Evolutionary conservation across 306 rosid species (phyloP), one percentile per base, ranked within the genome.

Genomic region (Parietaria judaica): DNA sequence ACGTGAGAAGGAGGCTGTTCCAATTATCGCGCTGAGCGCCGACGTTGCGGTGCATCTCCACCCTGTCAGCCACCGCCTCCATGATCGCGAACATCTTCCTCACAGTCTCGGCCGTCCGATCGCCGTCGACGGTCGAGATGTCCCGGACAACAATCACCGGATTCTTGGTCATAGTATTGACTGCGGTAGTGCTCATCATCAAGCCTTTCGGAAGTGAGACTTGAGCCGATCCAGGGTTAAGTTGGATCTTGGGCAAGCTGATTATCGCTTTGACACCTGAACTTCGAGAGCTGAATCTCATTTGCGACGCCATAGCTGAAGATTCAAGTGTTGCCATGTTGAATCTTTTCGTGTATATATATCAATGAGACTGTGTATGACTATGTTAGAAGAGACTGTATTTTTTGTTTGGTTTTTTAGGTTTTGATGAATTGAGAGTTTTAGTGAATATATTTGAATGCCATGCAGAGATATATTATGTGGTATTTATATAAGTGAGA

Each of bases 21-120:
- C 97, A 90, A 41, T 83, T 84, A 67, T 90, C 94, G 3, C 95
- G 90, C 48, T 90, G 97, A 16, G 57, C 76, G 9, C 88, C 90
- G 1, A 90, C 49, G 54, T 83, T 84, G 11, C 66, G 81, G 66
- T 90, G 97, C 88, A 84, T 77, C 78, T 84, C 97, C 57, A 79
- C 43, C 76, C 97, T 84, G 13, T 90, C 95, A 9, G 80, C 72
- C 43, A 79, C 74, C 11, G 70, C 71, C 60, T 84, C 90, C 81
- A 84, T 64, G 12, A 90, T 70, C 58, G 81, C 60, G 56, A 74
- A 78, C 58, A 90, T 69, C 79, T 84, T 78, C 9, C 7, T 5
- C 9, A 41, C 7, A 1, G 9, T 41, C 45, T 41, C 45, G 9
- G 45, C 45, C 45, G 45, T 41, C 45, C 45, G 45, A 3, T 41